Base-by-base conservation (phyloP, 2,329 filamentous ascomycete genomes). In the Teratosphaeria destructans region DNA sequence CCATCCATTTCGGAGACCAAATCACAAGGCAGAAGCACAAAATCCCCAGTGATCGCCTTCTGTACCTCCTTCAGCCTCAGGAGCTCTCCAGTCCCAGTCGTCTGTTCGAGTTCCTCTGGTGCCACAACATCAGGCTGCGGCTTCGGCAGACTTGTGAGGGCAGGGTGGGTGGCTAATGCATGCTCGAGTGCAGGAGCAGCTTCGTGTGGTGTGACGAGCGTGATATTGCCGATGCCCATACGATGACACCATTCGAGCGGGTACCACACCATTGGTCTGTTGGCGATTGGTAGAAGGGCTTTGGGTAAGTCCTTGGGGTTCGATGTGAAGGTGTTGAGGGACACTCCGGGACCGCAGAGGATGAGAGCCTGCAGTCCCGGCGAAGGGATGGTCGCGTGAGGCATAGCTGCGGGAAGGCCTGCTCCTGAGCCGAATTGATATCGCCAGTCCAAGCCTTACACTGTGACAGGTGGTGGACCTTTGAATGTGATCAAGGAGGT, bases 21-120 rank as follows among this genome's bases (percentile, higher is more conserved):
- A 72, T 99, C 94, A 74, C 94, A 99, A 0, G 94, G 93, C 3
- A 99, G 79, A 3, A 97, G 84, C 29, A 96, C 78, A 70, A 99
- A 97, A 74, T 99, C 90, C 12, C 85, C 85, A 58, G 84, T 90
- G 67, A 99, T 84, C 7, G 85, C 81, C n/a, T 81, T 79, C 70
- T 88, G 86, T 53, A 97, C 85, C 71, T 96, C 89, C 0, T 89
- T 87, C 8, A 96, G 80, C 10, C 92, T 85, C 57, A 99, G 82
- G 23, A 97, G 85, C 68, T 96, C 88, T 7, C 90, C 92, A 6
- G 94, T 97, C 57, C 91, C 91, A 0, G 88, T 95, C 61, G 89
- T 94, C 69, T 91, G 85, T 56, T 89, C 86, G 37, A 96, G 79
- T 52, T 83, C 85, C 66, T 80, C 77, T 1, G 93, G 93, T 0